phyloP scores from a whole-genome alignment of 805 yeast species.

The Nakazawaea sp. region DNA sequence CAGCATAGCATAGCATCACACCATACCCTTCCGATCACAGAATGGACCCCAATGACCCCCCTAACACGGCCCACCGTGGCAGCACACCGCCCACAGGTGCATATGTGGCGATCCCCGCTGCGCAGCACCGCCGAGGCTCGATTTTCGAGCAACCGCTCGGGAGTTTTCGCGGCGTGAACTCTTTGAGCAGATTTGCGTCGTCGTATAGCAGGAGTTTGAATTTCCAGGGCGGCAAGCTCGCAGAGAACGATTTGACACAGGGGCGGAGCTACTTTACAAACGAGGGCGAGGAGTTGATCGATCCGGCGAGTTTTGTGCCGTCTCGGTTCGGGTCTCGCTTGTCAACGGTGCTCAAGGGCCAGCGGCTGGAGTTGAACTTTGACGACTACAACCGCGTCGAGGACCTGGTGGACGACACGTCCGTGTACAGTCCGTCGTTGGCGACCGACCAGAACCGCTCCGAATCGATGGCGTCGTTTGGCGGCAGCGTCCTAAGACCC shows the following conservation, averaged over 20 bases:
- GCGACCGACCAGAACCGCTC: conserved; percentile 15
- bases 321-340: conserved; percentile 56
- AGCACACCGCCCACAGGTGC: conserved; percentile 9
- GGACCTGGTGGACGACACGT: conserved; percentile 33
- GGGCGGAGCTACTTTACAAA: conserved; percentile 58
- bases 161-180: conserved; percentile 59
- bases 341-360: conserved; percentile 40
- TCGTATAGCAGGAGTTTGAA: conserved; percentile 78
- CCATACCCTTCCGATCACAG: too few relatives aligned
- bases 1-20: too few relatives aligned
- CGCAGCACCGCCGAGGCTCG: conserved; percentile 6
- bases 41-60: background rate
- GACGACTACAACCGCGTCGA: conserved; percentile 21
- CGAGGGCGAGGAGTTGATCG: conserved; percentile 56
- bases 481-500: conserved; percentile 18
- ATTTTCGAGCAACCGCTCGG: conserved; percentile 34
- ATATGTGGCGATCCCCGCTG: conserved; percentile 9
- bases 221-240: conserved; percentile 30
- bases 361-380: conserved; percentile 5
- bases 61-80: background rate
- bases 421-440: conserved; percentile 25
- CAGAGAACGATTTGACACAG: conserved; percentile 49
- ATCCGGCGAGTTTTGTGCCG: conserved; percentile 65
- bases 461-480: conserved; percentile 19
- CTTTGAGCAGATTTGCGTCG: conserved; percentile 72